Base-by-base conservation (phyloP, 2,329 filamentous ascomycete species). In the Trichoderma brevicompactum region DNA sequence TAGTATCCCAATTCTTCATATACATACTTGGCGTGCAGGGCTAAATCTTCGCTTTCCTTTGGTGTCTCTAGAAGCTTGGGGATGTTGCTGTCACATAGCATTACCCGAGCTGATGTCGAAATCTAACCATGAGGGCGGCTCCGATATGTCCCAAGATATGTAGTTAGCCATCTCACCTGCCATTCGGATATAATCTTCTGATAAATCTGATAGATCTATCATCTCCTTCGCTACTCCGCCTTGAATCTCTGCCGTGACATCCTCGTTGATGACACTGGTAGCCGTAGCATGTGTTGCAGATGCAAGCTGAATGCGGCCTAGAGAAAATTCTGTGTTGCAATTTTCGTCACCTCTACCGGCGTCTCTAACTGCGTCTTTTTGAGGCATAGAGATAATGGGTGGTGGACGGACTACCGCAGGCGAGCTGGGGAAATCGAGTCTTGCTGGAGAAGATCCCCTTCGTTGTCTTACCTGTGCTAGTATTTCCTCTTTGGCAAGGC, bases 111-210 rank as follows among this genome's bases (percentile, higher is more conserved):
- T 62, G 34, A 62, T 44, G 38, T 62, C 59, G 32, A 62, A 62
- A 44, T 62, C 48, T 23, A 62, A 53, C 59, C 59, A 62, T 7
- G 59, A 43, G 4, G 40, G 59, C 23, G 48, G 59, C 28, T 62
- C 59, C n/a, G 59, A 62, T 19, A 62, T 62, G 38, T 62, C 59
- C 59, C 59, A 62, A 5, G 59, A 62, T 15, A 62, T 62, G 38
- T 53, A 62, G 38, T 62, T 53, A 13, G 59, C 48, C 59, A 62
- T 62, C 59, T 62, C 59, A 12, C 59, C 59, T 19, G 59, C 59
- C 59, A 62, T 62, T 9, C 59, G 59, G 36, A 62, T 62, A 48
- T 62, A 62, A 7, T 62, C 59, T 32, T 62, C 59, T 19, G 59
- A n/a, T 9, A 62, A 8, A 23, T 44, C 59, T 7, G 59, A 62